Base-by-base conservation (phyloP, 202 grass and related monocot genomes). In the Schoenoplectus triqueter region DNA sequence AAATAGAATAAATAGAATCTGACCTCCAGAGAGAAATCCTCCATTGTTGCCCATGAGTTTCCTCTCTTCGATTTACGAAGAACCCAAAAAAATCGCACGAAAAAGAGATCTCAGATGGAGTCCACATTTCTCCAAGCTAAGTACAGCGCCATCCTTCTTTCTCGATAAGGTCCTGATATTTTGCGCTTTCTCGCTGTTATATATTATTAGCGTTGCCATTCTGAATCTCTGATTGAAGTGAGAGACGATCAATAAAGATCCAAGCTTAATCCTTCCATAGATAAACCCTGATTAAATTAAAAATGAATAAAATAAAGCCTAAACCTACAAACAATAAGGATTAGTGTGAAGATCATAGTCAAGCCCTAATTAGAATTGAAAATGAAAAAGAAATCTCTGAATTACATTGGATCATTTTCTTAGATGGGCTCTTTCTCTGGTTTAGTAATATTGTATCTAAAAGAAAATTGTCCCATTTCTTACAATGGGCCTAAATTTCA, bases 21-120 rank as follows among this genome's bases (percentile, higher is more conserved):
- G 31, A 80, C 77, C 77, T 80, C 40, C 56, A 80, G 55, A 39
- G 8, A 42, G 54, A 80, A 46, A 80, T 44, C 10, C 39, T 45
- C 77, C 6, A 64, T 80, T 64, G 13, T 46, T 57, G 13, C 6
- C 77, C 57, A 80, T 80, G 1, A 2, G 42, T 31, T 21, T 63
- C 10, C 20, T 62, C 13, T 62, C 13, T 80, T 2, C 19, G 8
- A 41, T 3, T 4, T 8, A 1, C 11, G 3, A 67, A 67, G 2
- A 31, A 31, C 31, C 31, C 31, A 31, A 31, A 31, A 31, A 31
- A 31, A 31, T 64, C 2, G 6, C 6, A 64, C 0, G 4, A 10
- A 69, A 42, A 44, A 39, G 31, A 44, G 40, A 4, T 69, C 66
- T 44, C 74, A 56, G 31, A 56, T 39, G 5, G 13, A 22, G n/a